These are phyloP conservation scores for Clavariopsis aquatica DNA, from an alignment of 495 filamentous ascomycete genomes.

Conservation along the genomic window DNA sequence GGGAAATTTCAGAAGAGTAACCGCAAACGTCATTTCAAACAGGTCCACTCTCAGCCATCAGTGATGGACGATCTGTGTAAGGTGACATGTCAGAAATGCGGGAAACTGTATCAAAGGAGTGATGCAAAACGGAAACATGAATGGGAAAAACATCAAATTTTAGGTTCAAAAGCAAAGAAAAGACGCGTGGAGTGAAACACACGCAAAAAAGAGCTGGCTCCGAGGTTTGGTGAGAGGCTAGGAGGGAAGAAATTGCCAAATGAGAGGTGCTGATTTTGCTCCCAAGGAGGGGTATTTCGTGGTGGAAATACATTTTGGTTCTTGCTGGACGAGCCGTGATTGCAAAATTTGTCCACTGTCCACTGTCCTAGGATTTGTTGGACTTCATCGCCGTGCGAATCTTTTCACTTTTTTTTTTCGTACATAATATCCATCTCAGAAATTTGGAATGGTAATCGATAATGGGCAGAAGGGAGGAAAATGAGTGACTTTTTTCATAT, in stretches of 20 bases:
- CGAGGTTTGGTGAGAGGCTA: background rate
- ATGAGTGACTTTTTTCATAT: too few species aligned
- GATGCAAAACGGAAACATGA: conserved; percentile 28
- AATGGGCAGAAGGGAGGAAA: too few species aligned
- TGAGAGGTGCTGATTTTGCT: background rate
- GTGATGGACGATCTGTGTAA: background rate
- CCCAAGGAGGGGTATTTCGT: background rate
- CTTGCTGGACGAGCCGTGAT: conserved; percentile 5
- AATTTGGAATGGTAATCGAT: too few species aligned
- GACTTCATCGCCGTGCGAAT: background rate
- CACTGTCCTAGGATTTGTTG: background rate
- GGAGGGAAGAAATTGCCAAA: background rate
- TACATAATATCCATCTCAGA: background rate
- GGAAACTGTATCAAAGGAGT: background rate
- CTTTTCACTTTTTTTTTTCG: background rate
- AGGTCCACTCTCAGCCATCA: background rate
- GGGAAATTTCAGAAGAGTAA: background rate
- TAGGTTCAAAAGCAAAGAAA: conserved; percentile 2
- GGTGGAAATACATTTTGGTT: background rate
- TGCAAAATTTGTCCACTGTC: background rate
- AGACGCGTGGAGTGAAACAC: background rate
- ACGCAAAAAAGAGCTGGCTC: background rate
- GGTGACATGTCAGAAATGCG: background rate
- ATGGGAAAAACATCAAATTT: conserved; percentile 24
- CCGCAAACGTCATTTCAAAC: background rate